phyloP scores from a whole-genome alignment of 1,139 yeast genomes.

The Zygosaccharomyces sapae region DNA sequence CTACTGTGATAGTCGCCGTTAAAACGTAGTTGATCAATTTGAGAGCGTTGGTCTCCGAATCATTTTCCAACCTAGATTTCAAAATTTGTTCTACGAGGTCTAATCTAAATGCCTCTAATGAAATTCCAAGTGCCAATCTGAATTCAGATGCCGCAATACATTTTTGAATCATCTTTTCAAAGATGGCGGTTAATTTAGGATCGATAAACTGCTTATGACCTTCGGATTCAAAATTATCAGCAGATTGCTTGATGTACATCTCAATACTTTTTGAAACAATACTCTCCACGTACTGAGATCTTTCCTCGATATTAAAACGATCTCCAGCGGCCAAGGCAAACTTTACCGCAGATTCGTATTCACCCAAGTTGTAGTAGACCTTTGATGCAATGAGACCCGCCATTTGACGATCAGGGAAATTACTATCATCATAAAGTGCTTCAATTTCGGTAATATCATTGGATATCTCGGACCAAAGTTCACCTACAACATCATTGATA shows the following conservation, averaged over 20 bases:
- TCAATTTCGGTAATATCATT: slow-evolving; percentile 82
- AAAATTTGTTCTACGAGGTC: slow-evolving; percentile 72
- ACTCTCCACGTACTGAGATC: slow-evolving; percentile 87
- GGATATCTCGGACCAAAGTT: slow-evolving; percentile 96
- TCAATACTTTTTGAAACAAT: slow-evolving; percentile 90
- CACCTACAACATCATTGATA: slow-evolving; percentile 78
- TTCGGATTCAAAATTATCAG: slow-evolving; percentile 45
- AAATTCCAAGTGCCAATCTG: slow-evolving; percentile 83
- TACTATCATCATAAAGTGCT: slow-evolving; percentile 81
- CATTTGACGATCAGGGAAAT: slow-evolving; percentile 68
- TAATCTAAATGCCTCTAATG: slow-evolving; percentile 81
- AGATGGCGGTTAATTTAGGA: slow-evolving; percentile 59
- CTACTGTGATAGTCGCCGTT: slow-evolving; percentile 64
- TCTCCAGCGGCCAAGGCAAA: slow-evolving; percentile 84
- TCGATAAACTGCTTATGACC: slow-evolving; percentile 44
- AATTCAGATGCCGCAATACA: slow-evolving; percentile 69
- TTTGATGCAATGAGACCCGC: slow-evolving; percentile 94
- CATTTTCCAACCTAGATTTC: slow-evolving; percentile 41
- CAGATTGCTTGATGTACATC: slow-evolving; percentile 66
- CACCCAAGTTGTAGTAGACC: slow-evolving; percentile 93
- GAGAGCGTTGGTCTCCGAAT: slow-evolving; percentile 48
- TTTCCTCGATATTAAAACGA: slow-evolving; percentile 60
- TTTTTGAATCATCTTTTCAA: slow-evolving; percentile 80
- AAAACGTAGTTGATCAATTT: slow-evolving; percentile 69
- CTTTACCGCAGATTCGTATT: slow-evolving; percentile 83